phyloP scores from a whole-genome alignment of 495 filamentous ascomycete genomes.

The Annulohypoxylon moriforme region DNA sequence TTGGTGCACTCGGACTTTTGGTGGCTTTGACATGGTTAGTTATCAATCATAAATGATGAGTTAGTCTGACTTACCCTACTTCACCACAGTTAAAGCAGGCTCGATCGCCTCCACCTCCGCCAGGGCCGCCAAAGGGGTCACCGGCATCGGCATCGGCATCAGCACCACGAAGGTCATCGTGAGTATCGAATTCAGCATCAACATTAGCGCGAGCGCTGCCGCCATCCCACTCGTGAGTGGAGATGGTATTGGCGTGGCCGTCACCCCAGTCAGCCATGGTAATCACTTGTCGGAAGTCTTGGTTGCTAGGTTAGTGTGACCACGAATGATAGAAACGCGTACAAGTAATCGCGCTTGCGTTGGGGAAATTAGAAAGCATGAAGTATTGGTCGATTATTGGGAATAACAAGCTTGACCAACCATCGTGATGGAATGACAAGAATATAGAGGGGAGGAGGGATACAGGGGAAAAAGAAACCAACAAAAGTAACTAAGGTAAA shows the following conservation, averaged over 20 bases:
- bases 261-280: slow-evolving; percentile 21
- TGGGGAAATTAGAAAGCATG: not conserved
- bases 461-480: not conserved
- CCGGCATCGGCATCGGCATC: not conserved
- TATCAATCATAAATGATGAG: not conserved
- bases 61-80: slow-evolving; percentile 65
- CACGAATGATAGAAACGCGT: not conserved
- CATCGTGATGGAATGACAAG: not conserved
- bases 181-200: not conserved
- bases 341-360: not conserved
- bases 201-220: too few species aligned
- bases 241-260: not conserved
- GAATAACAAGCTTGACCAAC: not conserved
- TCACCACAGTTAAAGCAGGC: slow-evolving; percentile 86
- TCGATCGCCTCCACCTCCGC: slow-evolving; percentile 66
- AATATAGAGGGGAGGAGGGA: not conserved
- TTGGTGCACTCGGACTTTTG: slow-evolving; percentile 63
- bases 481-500: not conserved
- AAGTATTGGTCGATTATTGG: not conserved
- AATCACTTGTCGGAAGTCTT: not conserved
- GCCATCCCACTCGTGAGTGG: slow-evolving; percentile 1
- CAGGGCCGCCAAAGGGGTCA: slow-evolving; percentile 48
- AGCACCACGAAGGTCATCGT: not conserved
- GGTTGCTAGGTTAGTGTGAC: not conserved
- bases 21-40: slow-evolving; percentile 56